phyloP scores from a whole-genome alignment of 2,329 filamentous ascomycete genomes.

The Dactylellina parvicollis region DNA sequence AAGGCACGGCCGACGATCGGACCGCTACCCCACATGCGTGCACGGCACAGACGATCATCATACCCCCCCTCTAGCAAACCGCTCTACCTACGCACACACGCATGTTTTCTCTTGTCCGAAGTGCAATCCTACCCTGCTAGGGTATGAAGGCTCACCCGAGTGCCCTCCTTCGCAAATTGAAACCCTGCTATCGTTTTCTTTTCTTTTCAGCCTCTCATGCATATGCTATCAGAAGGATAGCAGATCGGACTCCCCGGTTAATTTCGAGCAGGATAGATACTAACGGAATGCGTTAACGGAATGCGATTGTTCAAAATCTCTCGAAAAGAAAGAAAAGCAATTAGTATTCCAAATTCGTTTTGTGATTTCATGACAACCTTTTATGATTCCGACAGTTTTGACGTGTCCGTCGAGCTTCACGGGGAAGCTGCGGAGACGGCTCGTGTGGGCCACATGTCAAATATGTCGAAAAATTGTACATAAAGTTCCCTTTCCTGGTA shows the following conservation, averaged over 20 bases:
- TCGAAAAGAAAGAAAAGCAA: not conserved
- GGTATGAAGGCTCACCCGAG: not conserved
- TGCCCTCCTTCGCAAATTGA: not conserved
- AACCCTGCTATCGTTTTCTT: not conserved
- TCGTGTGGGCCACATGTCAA: not conserved
- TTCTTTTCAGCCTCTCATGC: not conserved
- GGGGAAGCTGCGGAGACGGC: not conserved
- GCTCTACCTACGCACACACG: not conserved
- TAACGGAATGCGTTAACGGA: not conserved
- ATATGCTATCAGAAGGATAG: slow-evolving; percentile 2
- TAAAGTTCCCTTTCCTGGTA: not conserved
- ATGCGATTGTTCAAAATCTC: not conserved
- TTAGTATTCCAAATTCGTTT: slow-evolving; percentile 10
- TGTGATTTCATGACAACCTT: not conserved
- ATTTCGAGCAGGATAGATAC: not conserved
- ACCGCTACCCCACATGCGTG: too few relatives aligned
- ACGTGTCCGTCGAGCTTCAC: not conserved
- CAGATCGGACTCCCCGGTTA: not conserved
- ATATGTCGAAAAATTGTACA: not conserved
- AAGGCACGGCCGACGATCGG: too few relatives aligned
- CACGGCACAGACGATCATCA: too few relatives aligned
- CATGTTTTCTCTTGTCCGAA: slow-evolving; percentile 10
- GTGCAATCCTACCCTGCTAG: slow-evolving; percentile 4
- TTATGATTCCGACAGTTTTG: not conserved
- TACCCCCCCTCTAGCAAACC: too few relatives aligned